These are phyloP conservation scores for Castanea sativa DNA, from an alignment of 306 rosid species.

Conservation along the genomic window DNA sequence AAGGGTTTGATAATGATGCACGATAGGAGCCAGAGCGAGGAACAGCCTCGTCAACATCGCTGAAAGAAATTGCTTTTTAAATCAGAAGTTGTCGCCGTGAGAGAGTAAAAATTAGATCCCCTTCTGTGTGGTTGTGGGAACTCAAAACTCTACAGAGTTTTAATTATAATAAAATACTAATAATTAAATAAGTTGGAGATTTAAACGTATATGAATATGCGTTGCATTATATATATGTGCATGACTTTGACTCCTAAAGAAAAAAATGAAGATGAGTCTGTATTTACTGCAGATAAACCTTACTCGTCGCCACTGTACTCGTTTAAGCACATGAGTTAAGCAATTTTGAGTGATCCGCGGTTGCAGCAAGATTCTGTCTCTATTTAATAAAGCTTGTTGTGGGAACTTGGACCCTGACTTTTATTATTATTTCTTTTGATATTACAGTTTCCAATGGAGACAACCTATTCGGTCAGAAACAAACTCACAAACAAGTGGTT, in stretches of 20 bases:
- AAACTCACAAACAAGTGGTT: too few relatives aligned
- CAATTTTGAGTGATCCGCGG: slow-evolving; percentile 50
- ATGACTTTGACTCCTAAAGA: neutral
- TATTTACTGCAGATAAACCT: slow-evolving; percentile 18
- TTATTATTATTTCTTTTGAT: neutral
- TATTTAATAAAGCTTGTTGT: neutral
- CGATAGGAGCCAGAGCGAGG: too few relatives aligned
- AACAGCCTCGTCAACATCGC: neutral
- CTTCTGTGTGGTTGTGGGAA: neutral
- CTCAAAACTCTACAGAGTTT: neutral
- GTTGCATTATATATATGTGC: slow-evolving; percentile 28
- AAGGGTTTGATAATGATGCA: neutral
- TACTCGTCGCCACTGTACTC: slow-evolving; percentile 35
- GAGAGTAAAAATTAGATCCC: neutral
- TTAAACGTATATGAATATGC: neutral
- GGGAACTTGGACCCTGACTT: neutral
- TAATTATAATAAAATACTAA: neutral
- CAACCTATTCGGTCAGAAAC: neutral
- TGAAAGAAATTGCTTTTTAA: neutral
- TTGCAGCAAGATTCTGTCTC: slow-evolving; percentile 31
- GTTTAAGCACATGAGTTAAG: slow-evolving; percentile 56
- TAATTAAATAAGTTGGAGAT: neutral
- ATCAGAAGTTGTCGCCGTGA: neutral
- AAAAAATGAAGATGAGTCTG: neutral
- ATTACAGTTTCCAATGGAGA: neutral